Percentiles rank a stretch among this genome's conserved stretches.
Conservation (phyloP, 768 basidiomycete species). For the Gelatoporia subvermispora region DNA sequence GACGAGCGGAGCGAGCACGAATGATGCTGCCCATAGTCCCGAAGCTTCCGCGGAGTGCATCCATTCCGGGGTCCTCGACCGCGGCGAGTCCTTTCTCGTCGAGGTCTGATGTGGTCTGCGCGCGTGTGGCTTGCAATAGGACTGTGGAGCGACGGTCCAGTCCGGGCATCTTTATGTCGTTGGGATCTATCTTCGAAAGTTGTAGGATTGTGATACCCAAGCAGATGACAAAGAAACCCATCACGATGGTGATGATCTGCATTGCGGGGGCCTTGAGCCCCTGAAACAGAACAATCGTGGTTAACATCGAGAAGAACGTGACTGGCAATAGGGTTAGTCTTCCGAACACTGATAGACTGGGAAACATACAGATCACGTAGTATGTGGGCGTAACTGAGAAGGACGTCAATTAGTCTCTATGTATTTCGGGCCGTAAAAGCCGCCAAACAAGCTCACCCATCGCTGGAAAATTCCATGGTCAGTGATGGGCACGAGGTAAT, state of each 20-base stretch:
- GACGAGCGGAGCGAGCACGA: conserved; percentile 48
- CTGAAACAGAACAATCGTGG: conserved; percentile 83
- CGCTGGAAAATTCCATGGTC: conserved; percentile 32
- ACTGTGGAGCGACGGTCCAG: conserved; percentile 90
- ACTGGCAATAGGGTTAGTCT: conserved; percentile 35
- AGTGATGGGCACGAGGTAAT: background rate
- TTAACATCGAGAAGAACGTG: conserved; percentile 81
- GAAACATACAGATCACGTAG: conserved; percentile 70
- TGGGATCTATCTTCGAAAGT: conserved; percentile 92
- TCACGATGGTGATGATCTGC: conserved; percentile 84
- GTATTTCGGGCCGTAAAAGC: too few relatives aligned
- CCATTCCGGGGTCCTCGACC: conserved; percentile 89
- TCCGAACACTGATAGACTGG: conserved; percentile 2
- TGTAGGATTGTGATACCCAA: conserved; percentile 93
- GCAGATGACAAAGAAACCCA: conserved; percentile 90
- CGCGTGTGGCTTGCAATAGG: conserved; percentile 79
- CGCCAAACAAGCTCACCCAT: conserved; percentile 49
- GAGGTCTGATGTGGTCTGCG: conserved; percentile 52
- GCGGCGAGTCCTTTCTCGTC: conserved; percentile 63
- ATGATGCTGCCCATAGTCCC: conserved; percentile 91
- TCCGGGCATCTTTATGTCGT: conserved; percentile 48
- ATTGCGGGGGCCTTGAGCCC: conserved; percentile 74
- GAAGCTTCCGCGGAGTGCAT: conserved; percentile 85
- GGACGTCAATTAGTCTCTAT: conserved; percentile 14
- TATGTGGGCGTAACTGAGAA: conserved; percentile 76